Base-by-base conservation (phyloP, 352 stramenopile genomes). In the Globisporangium ultimum region DNA sequence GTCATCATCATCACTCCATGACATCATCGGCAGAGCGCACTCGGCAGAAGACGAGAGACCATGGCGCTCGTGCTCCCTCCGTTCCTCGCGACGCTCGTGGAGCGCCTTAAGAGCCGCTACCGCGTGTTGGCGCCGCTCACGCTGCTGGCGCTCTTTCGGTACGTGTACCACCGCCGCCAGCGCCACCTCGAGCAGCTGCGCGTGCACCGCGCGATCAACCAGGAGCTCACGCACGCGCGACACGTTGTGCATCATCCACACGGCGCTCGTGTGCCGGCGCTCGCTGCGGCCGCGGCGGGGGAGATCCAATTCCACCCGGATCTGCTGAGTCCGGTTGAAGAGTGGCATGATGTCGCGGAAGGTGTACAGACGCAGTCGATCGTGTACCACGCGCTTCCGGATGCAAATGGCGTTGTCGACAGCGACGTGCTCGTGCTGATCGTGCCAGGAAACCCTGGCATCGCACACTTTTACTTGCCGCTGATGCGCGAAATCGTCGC, bases 391-490 rank as follows among this genome's bases (percentile, higher is more conserved):
- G 63, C 69, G 7, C 50, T 66, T 9, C 42, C 48, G 22, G 48
- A 49, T 7, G 18, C 14, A n/a, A 53, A 57, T 1, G 58, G 53
- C 24, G 20, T 72, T 36, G 24, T 34, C n/a, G 20, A 34, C 2
- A 34, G 66, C 49, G 77, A 87, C 11, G 52, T 72, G 34, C 64
- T 89, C 40, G 74, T 91, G 56, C 65, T 89, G 13, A 61, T 91
- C 20, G 61, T 89, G 12, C 82, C 82, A 0, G 82, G 82, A 4
- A 91, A 91, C 54, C 82, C 82, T 0, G 82, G 82, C 15, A 43
- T 88, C 34, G 66, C 78, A 20, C 79, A 83, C 58, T 91, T 76
- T 54, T 87, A 88, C 58, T 53, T 88, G 47, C 76, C 82, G 42
- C 65, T 89, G 18, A 84, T 89, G 82, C 76, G 78, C 22, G 63